These are phyloP conservation scores for Perkinsus olseni DNA, from an alignment of 169 alveolate species.

Conservation along the genomic window DNA sequence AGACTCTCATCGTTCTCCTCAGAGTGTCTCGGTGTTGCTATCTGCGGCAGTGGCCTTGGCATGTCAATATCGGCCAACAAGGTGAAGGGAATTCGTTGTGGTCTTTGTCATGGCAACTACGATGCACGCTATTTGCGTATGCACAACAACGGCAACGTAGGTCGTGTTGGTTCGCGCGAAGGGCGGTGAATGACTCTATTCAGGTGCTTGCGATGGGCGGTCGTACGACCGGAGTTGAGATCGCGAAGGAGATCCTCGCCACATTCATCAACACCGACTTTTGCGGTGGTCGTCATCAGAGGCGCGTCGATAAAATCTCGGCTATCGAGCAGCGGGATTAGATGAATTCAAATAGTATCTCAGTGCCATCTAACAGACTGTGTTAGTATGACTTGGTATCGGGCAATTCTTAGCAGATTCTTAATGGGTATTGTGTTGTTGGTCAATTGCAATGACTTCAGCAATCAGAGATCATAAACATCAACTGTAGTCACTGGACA, in stretches of 20 bases:
- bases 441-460: no score
- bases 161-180: background rate
- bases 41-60: constrained; percentile 54
- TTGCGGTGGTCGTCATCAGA: background rate
- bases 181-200: background rate
- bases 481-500: no score
- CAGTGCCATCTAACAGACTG: background rate
- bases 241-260: constrained; percentile 36
- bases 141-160: background rate
- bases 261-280: background rate
- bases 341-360: background rate
- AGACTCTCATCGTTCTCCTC: background rate
- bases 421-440: no score
- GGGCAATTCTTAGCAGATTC: background rate
- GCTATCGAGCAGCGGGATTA: background rate
- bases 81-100: constrained; percentile 47
- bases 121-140: constrained; percentile 23
- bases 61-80: constrained; percentile 46
- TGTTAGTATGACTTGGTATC: background rate
- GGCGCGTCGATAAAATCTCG: background rate
- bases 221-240: constrained; percentile 40
- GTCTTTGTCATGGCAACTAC: constrained; percentile 42
- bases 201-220: constrained; percentile 41
- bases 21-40: background rate
- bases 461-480: no score